Base-by-base conservation (phyloP, 768 basidiomycete genomes). In the Termitomyces sp. region DNA sequence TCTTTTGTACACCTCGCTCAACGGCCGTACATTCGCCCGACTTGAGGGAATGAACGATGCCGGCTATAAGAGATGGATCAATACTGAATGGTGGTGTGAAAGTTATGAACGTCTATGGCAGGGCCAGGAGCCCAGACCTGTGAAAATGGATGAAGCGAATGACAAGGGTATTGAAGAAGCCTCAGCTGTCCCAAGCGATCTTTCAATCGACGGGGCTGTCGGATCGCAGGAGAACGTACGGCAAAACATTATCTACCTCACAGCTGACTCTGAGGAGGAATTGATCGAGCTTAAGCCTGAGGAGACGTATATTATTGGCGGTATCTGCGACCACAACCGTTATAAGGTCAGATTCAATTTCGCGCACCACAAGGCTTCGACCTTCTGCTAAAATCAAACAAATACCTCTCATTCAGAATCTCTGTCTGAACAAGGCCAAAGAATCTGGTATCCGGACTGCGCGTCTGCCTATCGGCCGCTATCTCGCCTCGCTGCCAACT, bases 261-360 rank as follows among this genome's bases (percentile, higher is more conserved):
- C 97, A 7, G 97, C 95, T 2, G 97, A 99, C 72, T 86, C 95
- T 8, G 80, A 86, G 31, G 83, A 95, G 50, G 92, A 95, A 71
- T 73, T 99, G 43, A 73, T 77, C n/a, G 87, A 90, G 64, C 80
- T 99, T 54, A 84, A 78, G 54, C 85, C 91, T 54, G 85, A 86
- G 43, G 89, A 95, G 67, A 89, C 86, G 8, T 98, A 98, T 68
- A 85, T 99, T 63, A 94, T 99, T 52, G 96, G 96, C 46, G 96
- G 95, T 5, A 88, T 99, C 63, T 88, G 87, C 57, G 97, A 99
- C 70, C 91, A 89, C 67, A 99, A 99, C 73, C 89, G 96, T 43
- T 91, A 95, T 77, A 98, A 96, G 83, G 96, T 79, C 59, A 54
- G 64, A 53, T 41, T 44, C 42, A 44, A 28, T 38, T 40, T 17